These are phyloP conservation scores for Avena eriantha DNA, from an alignment of 176 grass and related monocot species.

Conservation along the genomic window DNA sequence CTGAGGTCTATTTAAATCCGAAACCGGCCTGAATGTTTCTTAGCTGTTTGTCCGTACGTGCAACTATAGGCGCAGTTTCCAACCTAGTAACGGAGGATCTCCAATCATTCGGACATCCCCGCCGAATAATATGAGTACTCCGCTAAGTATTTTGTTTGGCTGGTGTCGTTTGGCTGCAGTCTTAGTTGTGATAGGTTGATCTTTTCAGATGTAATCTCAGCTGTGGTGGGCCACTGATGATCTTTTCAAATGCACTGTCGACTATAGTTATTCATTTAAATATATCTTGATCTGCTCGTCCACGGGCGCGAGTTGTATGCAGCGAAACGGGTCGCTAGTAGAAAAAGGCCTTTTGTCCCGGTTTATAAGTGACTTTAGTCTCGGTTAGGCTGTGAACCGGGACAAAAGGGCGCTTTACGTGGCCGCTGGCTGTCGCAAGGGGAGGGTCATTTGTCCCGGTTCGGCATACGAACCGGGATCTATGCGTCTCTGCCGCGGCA, in stretches of 20 bases:
- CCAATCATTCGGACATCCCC: constrained; percentile 6
- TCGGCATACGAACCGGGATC: no score
- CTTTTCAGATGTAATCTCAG: constrained; percentile 6
- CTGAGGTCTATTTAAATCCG: not conserved
- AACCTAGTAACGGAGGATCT: constrained; percentile 23
- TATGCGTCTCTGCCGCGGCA: no score
- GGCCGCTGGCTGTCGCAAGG: no score
- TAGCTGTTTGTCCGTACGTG: constrained; percentile 10
- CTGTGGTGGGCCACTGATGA: constrained; percentile 8
- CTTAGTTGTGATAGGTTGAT: constrained; percentile 24
- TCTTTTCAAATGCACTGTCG: constrained; percentile 27
- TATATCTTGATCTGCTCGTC: not conserved
- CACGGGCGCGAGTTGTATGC: constrained; percentile 29
- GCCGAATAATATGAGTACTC: not conserved
- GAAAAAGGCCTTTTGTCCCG: no score
- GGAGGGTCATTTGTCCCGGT: no score
- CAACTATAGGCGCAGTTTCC: constrained; percentile 31
- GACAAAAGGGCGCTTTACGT: no score
- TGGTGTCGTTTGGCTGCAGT: constrained; percentile 5
- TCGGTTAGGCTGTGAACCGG: no score
- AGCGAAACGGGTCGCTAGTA: constrained; percentile 36
- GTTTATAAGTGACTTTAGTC: no score
- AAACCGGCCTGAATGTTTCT: not conserved
- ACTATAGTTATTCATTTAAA: not conserved
- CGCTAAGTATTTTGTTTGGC: not conserved